phyloP scores from a whole-genome alignment of 2,329 filamentous ascomycete species.

The Colletotrichum spaethianum region DNA sequence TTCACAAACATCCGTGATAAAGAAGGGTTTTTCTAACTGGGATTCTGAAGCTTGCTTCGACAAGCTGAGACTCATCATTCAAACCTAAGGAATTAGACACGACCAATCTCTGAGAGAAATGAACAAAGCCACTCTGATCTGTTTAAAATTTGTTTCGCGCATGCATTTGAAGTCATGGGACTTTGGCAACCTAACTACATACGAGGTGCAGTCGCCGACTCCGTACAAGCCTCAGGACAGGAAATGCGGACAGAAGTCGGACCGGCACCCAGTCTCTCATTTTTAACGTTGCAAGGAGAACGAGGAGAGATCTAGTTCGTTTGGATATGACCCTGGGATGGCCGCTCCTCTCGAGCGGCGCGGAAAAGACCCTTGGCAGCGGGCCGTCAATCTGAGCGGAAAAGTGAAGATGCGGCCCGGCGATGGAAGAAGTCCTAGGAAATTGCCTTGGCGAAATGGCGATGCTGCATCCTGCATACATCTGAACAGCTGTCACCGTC shows the following conservation, averaged over 20 bases:
- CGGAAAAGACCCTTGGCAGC: slow-evolving; percentile 15
- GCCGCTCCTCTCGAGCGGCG: not conserved
- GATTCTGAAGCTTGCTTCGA: too few species aligned
- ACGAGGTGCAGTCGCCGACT: too few species aligned
- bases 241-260: not conserved
- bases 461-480: slow-evolving; percentile 24
- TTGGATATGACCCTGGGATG: not conserved
- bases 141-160: too few species aligned
- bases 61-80: too few species aligned
- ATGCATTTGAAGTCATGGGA: too few species aligned
- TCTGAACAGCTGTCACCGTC: slow-evolving; percentile 18
- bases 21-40: too few species aligned
- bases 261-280: not conserved
- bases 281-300: not conserved
- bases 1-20: too few species aligned
- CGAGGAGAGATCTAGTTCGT: too few species aligned
- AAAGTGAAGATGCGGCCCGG: slow-evolving; percentile 1
- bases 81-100: too few species aligned
- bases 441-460: slow-evolving; percentile 34
- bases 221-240: not conserved
- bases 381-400: not conserved
- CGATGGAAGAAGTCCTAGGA: not conserved
- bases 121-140: too few species aligned
- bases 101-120: too few species aligned
- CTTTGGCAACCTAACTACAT: too few species aligned